Conservation (phyloP, 306 rosid genomes). For the Gillenia trifoliata region DNA sequence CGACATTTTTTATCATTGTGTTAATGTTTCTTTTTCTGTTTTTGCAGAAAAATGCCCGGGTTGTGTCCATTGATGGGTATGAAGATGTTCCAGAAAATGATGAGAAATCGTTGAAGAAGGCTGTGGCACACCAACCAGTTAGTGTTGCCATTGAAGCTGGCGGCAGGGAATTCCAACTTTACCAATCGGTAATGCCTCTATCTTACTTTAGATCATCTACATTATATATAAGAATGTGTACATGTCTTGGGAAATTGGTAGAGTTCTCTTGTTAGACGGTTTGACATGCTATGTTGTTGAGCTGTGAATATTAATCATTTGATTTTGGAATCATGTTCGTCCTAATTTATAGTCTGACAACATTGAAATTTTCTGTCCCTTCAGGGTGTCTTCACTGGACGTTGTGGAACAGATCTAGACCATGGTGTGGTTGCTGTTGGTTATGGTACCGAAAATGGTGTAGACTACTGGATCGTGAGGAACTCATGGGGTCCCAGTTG, state of each 20-base stretch:
- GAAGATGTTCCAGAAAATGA: slow-evolving; percentile 80
- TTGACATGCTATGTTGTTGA: background rate
- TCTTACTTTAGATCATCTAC: background rate
- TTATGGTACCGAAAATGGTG: slow-evolving; percentile 63
- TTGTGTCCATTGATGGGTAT: slow-evolving; percentile 65
- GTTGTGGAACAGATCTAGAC: slow-evolving; percentile 74
- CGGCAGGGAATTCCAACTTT: slow-evolving; percentile 85
- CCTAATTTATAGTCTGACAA: background rate
- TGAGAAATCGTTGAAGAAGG: slow-evolving; percentile 68
- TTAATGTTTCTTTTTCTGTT: background rate
- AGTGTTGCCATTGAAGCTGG: slow-evolving; percentile 97
- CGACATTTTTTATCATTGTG: background rate
- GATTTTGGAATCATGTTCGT: background rate
- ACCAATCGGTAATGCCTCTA: slow-evolving; percentile 48
- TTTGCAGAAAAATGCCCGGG: slow-evolving; percentile 59
- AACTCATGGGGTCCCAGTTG: slow-evolving; percentile 85
- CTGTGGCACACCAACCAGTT: slow-evolving; percentile 70
- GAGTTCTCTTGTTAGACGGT: background rate
- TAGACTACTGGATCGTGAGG: slow-evolving; percentile 75
- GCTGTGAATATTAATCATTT: background rate
- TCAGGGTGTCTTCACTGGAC: slow-evolving; percentile 83
- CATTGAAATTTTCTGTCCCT: background rate
- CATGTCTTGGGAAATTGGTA: too few species aligned
- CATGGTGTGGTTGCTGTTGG: slow-evolving; percentile 80
- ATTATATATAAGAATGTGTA: background rate